Evolutionary conservation across 495 filamentous ascomycete species (phyloP), one percentile per base, ranked within the genome.

Genomic region (Pyronema omphalodes): DNA sequence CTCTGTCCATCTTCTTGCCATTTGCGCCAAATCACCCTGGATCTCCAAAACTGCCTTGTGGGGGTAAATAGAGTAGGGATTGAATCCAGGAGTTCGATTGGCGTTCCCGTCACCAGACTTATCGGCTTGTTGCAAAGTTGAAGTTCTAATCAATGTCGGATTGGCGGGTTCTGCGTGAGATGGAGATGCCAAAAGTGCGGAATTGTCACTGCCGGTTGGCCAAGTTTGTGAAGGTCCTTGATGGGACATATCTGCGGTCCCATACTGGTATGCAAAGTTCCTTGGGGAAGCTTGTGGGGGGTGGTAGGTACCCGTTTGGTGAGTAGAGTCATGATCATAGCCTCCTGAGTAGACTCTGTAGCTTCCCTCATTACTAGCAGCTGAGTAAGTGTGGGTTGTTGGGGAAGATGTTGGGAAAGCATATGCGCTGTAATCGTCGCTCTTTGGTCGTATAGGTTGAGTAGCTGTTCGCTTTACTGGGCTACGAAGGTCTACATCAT

Each of bases 11-110:
- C 76, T 71, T 81, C 73, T 3, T 65, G 71, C 76, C 91, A 96
- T 95, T 12, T 71, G 62, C 19, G 83, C 76, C 54, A 98, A 71
- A 58, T 95, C 82, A 29, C 91, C 91, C 49, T 82, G 77, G 43
- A 98, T 80, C 57, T 87, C 83, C 23, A 98, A 71, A 7, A 82
- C 69, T 0, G 88, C 91, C 70, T 93, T 94, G 54, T 79, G 77
- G n/a, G 86, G 80, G 61, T 91, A 93, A 53, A 87, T 75, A 0
- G 79, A 73, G 59, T 93, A 93, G 0, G 85, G 83, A 63, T 88
- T 89, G 70, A 91, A 87, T 4, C 66, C 64, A 17, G 67, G 67
- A 29, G 65, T 66, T 18, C 66, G 66, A 41, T 63, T 67, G 23
- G 66, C 76, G 62, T 18, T 68, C 61, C 34, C 73, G 64, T 19